Evolutionary conservation across 352 stramenopile species (phyloP).

Genomic region (Globisporangium splendens): DNA sequence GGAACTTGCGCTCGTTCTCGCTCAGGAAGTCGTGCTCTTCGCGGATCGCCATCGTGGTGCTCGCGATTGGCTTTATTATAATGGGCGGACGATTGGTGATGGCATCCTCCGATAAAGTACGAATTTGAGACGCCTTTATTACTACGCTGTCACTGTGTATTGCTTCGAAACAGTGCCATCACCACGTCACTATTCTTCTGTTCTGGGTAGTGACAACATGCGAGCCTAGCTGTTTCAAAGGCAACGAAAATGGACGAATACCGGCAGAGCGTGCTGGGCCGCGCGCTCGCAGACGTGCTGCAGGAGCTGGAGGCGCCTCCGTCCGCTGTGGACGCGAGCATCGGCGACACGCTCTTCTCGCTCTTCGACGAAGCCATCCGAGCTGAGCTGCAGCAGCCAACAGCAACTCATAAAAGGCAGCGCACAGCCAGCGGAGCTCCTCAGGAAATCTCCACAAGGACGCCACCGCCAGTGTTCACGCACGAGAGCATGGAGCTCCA

Average conservation of each 20-base stretch:
- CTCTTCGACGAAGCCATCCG: conserved; percentile 54
- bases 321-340: conserved; percentile 15
- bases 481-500: conserved; percentile 43
- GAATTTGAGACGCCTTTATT: not conserved
- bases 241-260: conserved; percentile 55
- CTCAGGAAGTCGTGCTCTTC: conserved; percentile 76
- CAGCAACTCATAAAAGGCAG: not conserved
- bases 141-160: conserved; percentile 3
- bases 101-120: conserved; percentile 13
- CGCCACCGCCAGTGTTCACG: conserved; percentile 27
- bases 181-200: too few species aligned
- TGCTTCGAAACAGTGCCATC: too few species aligned
- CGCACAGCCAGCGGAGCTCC: not conserved
- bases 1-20: conserved; percentile 80
- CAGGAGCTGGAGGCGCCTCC: conserved; percentile 36
- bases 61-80: not conserved
- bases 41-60: conserved; percentile 38
- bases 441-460: not conserved
- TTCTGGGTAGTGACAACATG: too few species aligned
- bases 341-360: conserved; percentile 44
- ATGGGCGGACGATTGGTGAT: conserved; percentile 15
- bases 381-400: conserved; percentile 19
- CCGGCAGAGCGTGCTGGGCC: conserved; percentile 48
- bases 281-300: conserved; percentile 60
- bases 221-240: not conserved